Evolutionary conservation across 257 asterid genomes (phyloP).

Genomic region (Marsdenia floribunda): DNA sequence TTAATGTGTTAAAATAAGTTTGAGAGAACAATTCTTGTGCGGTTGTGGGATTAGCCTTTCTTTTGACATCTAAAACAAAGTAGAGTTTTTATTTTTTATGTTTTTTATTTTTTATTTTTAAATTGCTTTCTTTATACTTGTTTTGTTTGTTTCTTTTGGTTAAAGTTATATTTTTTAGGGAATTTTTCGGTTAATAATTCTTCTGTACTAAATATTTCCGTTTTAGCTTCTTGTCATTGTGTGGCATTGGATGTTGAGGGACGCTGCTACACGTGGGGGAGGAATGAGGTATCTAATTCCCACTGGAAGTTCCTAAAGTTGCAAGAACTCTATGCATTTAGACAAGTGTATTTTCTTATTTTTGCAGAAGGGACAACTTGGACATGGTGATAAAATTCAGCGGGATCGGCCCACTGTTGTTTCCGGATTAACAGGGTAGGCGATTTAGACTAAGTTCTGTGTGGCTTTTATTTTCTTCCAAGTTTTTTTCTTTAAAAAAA

Average conservation of each 20-base stretch:
- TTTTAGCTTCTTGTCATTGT: conserved; percentile 85
- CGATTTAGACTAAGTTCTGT: not conserved
- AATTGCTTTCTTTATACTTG: not conserved
- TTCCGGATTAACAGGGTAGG: conserved; percentile 74
- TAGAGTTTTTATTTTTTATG: not conserved
- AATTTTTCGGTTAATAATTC: not conserved
- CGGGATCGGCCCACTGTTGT: conserved; percentile 85
- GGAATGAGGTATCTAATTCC: conserved; percentile 63
- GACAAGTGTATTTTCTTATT: not conserved
- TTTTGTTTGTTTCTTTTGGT: no score
- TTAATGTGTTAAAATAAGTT: not conserved
- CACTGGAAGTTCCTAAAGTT: not conserved
- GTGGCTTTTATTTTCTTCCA: not conserved
- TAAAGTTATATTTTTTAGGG: not conserved
- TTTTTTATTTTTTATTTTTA: no score
- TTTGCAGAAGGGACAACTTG: conserved; percentile 94
- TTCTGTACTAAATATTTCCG: conserved; percentile 8
- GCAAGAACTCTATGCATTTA: conserved; percentile 6
- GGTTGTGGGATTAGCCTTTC: not conserved
- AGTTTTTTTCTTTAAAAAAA: not conserved
- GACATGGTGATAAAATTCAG: conserved; percentile 84
- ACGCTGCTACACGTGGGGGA: conserved; percentile 97
- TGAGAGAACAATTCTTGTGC: not conserved
- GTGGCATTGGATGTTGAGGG: conserved; percentile 92
- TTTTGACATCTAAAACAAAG: not conserved